Percentiles rank a stretch among this genome's conserved stretches.
Evolutionary conservation across 139 green algal genomes (phyloP).

Genomic region (Trebouxia sp.): DNA sequence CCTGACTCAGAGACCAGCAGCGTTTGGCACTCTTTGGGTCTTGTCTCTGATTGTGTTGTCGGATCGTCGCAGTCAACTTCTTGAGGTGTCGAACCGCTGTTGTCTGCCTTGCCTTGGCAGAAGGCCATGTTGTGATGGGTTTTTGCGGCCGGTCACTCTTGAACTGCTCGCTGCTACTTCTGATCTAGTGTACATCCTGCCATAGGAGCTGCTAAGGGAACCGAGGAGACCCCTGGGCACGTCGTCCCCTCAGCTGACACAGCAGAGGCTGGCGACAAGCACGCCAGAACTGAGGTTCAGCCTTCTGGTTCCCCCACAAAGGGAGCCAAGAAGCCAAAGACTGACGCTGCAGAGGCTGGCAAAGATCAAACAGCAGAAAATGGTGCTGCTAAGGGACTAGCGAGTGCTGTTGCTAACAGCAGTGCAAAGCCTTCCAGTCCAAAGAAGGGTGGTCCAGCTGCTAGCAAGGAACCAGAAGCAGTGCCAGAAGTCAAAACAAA

Average conservation of each 20-base stretch:
- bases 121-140: too few species aligned
- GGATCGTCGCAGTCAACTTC: not conserved
- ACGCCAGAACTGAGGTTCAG: slow-evolving; percentile 12
- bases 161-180: too few species aligned
- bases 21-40: not conserved
- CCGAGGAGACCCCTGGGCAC: not conserved
- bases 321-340: slow-evolving; percentile 14
- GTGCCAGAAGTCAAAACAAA: not conserved
- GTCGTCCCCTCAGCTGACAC: not conserved
- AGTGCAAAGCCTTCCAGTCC: not conserved
- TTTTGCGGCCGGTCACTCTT: too few species aligned
- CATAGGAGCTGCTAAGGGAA: not conserved
- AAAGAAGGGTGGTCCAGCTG: not conserved
- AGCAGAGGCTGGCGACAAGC: slow-evolving; percentile 16
- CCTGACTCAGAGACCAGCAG: not conserved
- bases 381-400: not conserved
- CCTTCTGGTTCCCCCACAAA: not conserved
- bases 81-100: too few species aligned
- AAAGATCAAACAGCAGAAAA: not conserved
- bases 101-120: too few species aligned
- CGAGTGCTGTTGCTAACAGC: not conserved
- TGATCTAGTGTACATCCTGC: not conserved
- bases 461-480: not conserved
- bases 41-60: not conserved
- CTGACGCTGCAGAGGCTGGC: not conserved